Evolutionary conservation across 1,284 basidiomycete genomes (phyloP).

Genomic region (Cryptococcus hybrid): DNA sequence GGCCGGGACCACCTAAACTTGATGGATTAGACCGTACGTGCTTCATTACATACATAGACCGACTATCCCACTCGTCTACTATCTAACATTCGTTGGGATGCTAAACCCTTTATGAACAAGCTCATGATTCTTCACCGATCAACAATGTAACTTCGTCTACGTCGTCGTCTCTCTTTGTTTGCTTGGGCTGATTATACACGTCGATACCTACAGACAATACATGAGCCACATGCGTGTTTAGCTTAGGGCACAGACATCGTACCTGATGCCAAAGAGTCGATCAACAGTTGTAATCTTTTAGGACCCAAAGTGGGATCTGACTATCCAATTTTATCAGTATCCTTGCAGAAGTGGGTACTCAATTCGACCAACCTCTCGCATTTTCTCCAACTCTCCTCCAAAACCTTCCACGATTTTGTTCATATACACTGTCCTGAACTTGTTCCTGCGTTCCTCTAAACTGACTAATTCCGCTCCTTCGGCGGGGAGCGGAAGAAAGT

Average conservation of each 20-base stretch:
- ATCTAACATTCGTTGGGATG: too few species aligned
- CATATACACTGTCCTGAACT: conserved; percentile 49
- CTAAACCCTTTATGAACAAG: not conserved
- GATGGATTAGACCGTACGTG: too few species aligned
- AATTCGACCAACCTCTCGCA: conserved; percentile 37
- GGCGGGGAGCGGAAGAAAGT: conserved; percentile 16
- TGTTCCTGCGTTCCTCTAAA: conserved; percentile 28
- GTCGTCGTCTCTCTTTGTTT: conserved; percentile 2
- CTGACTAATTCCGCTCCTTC: conserved; percentile 4
- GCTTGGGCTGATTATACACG: conserved; percentile 36
- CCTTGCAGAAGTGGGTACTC: not conserved
- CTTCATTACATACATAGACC: too few species aligned
- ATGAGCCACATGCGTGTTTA: not conserved
- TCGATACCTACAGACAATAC: conserved; percentile 30
- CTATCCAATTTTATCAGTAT: conserved; percentile 6
- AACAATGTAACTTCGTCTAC: conserved; percentile 33
- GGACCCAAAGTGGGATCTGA: conserved; percentile 41
- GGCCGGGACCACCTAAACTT: too few species aligned
- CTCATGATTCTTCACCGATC: not conserved
- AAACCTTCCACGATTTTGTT: conserved; percentile 49
- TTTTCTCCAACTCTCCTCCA: conserved; percentile 44
- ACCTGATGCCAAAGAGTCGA: conserved; percentile 43
- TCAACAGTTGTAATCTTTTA: conserved; percentile 42
- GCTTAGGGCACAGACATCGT: conserved; percentile 5
- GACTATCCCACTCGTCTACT: too few species aligned